Percentiles rank a stretch among this genome's conserved stretches.
Evolutionary conservation across 345 rosid species (phyloP).

Genomic region (Corchorus olitorius): DNA sequence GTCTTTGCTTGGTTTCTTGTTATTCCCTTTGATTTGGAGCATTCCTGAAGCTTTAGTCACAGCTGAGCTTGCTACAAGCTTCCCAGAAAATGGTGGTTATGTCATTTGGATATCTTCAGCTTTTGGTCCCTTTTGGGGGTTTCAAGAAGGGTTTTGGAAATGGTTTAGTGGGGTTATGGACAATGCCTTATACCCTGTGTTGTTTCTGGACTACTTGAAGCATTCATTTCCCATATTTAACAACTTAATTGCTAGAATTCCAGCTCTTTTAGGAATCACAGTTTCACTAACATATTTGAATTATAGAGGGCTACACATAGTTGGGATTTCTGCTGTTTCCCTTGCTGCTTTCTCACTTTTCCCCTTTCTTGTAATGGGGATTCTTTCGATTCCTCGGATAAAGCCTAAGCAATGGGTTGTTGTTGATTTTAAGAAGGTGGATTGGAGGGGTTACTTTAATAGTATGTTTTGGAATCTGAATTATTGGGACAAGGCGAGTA

Average conservation of each 20-base stretch:
- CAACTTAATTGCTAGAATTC: constrained; percentile 61
- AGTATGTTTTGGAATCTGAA: constrained; percentile 96
- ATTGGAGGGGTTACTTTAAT: constrained; percentile 92
- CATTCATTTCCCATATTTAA: constrained; percentile 74
- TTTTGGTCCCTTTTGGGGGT: constrained; percentile 93
- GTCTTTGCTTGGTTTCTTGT: constrained; percentile 74
- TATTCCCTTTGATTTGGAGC: constrained; percentile 91
- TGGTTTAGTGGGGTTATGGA: constrained; percentile 99
- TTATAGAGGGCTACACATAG: constrained; percentile 83
- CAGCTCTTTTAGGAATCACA: constrained; percentile 74
- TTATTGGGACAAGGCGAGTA: constrained; percentile 97
- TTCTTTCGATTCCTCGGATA: constrained; percentile 68
- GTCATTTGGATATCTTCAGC: constrained; percentile 93
- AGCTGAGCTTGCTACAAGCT: constrained; percentile 91
- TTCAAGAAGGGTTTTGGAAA: constrained; percentile 96
- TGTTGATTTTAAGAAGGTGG: constrained; percentile 59
- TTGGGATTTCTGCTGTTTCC: constrained; percentile 75
- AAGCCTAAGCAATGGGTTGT: constrained; percentile 71
- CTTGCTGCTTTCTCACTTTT: constrained; percentile 72
- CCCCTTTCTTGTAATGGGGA: constrained; percentile 73
- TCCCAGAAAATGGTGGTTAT: constrained; percentile 93
- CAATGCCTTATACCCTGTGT: constrained; percentile 86
- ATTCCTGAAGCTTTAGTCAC: constrained; percentile 89
- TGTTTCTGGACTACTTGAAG: constrained; percentile 90
- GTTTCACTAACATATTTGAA: constrained; percentile 79